These are phyloP conservation scores for Erigeron canadensis DNA, from an alignment of 129 eudicot species.

Conservation along the genomic window DNA sequence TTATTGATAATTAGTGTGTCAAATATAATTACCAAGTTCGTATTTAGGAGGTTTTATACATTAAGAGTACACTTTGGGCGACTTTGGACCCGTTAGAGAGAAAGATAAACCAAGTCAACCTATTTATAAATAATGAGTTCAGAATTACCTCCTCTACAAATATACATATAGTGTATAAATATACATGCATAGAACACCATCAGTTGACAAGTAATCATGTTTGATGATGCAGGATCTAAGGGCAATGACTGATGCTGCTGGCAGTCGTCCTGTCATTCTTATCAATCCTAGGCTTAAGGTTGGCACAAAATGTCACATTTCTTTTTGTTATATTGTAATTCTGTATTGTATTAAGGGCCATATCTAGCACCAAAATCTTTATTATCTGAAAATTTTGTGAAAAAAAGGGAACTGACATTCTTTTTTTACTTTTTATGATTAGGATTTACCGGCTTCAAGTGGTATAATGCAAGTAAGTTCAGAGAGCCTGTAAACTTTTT, in stretches of 20 bases:
- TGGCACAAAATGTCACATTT: conserved; percentile 19
- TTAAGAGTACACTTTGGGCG: not conserved
- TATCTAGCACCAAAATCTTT: not conserved
- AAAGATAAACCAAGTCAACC: not conserved
- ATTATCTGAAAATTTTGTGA: not conserved
- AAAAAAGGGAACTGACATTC: conserved; percentile 21
- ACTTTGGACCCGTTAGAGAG: not conserved
- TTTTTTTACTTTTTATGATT: conserved; percentile 28
- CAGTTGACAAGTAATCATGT: conserved; percentile 23
- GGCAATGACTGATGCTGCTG: conserved; percentile 99
- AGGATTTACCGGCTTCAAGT: conserved; percentile 97
- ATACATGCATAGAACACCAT: not conserved
- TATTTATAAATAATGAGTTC: not conserved
- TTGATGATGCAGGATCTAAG: conserved; percentile 72
- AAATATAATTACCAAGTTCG: not conserved
- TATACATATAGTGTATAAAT: not conserved
- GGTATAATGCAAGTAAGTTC: conserved; percentile 97
- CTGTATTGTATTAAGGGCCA: conserved; percentile 1
- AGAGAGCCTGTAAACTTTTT: not conserved
- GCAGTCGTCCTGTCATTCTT: conserved; percentile 89
- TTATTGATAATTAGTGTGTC: not conserved
- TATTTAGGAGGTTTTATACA: not conserved
- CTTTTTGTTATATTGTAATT: not conserved
- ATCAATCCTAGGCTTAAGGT: conserved; percentile 95
- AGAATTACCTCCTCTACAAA: not conserved